These are phyloP conservation scores for Phylloporus scabripes DNA, from an alignment of 768 basidiomycete species.

Conservation along the genomic window DNA sequence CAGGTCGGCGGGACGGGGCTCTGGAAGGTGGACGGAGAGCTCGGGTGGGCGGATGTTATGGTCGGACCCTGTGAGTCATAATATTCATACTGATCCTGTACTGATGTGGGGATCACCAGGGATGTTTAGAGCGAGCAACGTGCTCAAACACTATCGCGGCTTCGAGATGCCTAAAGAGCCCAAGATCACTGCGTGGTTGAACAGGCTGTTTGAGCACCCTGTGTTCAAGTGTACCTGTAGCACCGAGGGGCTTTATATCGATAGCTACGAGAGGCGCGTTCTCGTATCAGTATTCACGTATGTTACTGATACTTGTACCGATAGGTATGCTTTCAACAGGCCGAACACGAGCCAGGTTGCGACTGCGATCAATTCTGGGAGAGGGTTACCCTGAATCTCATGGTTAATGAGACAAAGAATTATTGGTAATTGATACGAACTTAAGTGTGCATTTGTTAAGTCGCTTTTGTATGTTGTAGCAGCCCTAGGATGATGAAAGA, in stretches of 20 bases:
- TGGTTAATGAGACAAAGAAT: background rate
- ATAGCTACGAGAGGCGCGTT: conserved; percentile 65
- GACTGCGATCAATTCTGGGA: conserved; percentile 66
- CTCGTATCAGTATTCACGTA: background rate
- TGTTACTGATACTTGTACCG: background rate
- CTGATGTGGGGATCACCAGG: conserved; percentile 34
- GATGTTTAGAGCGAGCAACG: conserved; percentile 61
- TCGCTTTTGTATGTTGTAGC: background rate
- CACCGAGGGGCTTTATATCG: conserved; percentile 58
- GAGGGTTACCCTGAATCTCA: conserved; percentile 48
- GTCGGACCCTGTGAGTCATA: conserved; percentile 59
- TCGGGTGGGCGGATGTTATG: conserved; percentile 64
- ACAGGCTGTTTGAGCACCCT: conserved; percentile 52
- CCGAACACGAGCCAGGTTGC: conserved; percentile 75
- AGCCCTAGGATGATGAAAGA: background rate
- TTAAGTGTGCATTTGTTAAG: background rate
- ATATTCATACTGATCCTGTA: background rate
- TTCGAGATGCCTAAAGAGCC: conserved; percentile 49
- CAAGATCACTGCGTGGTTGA: conserved; percentile 49
- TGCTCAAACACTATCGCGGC: conserved; percentile 61
- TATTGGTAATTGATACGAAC: background rate
- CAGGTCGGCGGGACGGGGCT: conserved; percentile 50
- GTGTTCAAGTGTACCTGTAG: conserved; percentile 66
- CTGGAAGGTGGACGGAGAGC: conserved; percentile 51
- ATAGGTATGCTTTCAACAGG: conserved; percentile 70